Evolutionary conservation across 805 yeast genomes (phyloP), one percentile per base, ranked within the genome.

Genomic region (Dipodascus geniculatus): DNA sequence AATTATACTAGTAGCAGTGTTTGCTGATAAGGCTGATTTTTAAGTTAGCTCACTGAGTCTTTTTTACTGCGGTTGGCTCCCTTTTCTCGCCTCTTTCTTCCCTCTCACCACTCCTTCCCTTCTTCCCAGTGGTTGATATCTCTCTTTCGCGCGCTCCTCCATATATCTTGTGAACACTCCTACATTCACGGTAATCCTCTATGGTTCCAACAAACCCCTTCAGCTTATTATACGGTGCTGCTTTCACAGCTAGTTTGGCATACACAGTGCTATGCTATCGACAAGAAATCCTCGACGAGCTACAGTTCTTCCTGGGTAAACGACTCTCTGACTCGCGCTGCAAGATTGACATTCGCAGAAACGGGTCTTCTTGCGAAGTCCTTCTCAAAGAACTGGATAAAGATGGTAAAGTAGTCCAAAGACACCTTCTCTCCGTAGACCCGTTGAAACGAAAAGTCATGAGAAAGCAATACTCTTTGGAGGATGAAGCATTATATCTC

Each of bases 11-110:
- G n/a, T n/a, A n/a, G n/a, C n/a, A n/a, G n/a, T n/a, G n/a, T n/a
- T 60, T 16, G 57, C 57, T 38, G 52, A 52, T 42, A 50, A 56
- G 22, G 56, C 67, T 42, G 53, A 63, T 71, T 9, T 59, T 62
- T 22, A 28, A 28, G 33, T 28, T 28, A 28, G 33, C 33, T 28
- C 33, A 11, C 33, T 28, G 33, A 28, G 33, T 28, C 33, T 28
- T 28, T 28, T 28, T 28, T 28, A 6, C 11, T 11, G 6, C 11
- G 6, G 11, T 28, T 28, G 33, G 33, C 33, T 28, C 33, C 33
- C 33, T 28, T 28, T 11, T 28, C 33, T 11, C 33, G 9, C 6
- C 33, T 6, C 33, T 6, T 6, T 28, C 11, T 28, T 28, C 11
- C 11, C 11, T 28, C 33, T 28, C 33, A 6, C 33, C 33, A 28